Base-by-base conservation (phyloP, 1,284 basidiomycete genomes). In the Sanghuangporus sanghuang region DNA sequence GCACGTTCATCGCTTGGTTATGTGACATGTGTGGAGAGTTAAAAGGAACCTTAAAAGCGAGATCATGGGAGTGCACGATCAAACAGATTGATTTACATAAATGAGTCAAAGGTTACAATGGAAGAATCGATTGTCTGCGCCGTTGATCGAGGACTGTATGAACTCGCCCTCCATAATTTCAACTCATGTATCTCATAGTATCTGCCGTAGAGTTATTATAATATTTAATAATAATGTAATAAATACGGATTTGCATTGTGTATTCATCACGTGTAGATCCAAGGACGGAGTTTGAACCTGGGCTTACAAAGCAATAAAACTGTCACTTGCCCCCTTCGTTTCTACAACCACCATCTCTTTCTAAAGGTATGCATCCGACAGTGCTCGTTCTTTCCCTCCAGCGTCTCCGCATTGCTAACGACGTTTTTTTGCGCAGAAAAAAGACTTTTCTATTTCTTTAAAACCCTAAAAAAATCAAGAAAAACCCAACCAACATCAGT, bases 401-500 rank as follows among this genome's bases (percentile, higher is more conserved):
- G 21, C 39, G 42, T 27, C 42, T 44, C 56, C 35, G 27, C 66
- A 66, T 21, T 32, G 57, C 56, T 56, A 52, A 61, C 61, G 68
- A 70, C 61, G 59, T 62, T 63, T 46, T 63, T 44, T 61, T 67
- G 66, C 69, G 68, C 69, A 79, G 78, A 77, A 75, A 77, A 80
- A 83, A 82, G 59, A 59, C 71, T 70, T 68, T 70, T 68, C 69
- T 70, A 71, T 69, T 66, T 46, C 59, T 60, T 64, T 66, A 69
- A 69, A 67, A 61, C 62, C 64, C 67, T 67, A 71, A 70, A 77
- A 78, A 78, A 77, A 66, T 64, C 69, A 71, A 77, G 77, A 78
- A 76, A 44, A 73, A 67, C 66, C 50, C 78, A 36, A 32, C 18
- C 78, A 77, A 52, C 59, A 78, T 81, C 83, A 87, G 81, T 83